Conservation (phyloP, 805 yeast species). For the Alloascoidea africana region DNA sequence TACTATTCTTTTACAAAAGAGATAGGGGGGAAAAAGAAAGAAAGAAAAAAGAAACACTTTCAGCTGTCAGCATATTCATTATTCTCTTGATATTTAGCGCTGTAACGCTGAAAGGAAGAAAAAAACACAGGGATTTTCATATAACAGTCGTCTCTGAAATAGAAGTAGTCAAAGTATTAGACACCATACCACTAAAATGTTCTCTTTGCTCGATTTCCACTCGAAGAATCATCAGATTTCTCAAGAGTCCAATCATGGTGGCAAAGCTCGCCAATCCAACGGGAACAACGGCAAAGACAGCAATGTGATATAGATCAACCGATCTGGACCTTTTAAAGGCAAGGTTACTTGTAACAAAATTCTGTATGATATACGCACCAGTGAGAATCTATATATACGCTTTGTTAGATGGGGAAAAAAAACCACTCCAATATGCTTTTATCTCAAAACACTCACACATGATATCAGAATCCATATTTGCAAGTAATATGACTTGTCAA, state of each 20-base stretch:
- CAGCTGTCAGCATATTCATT: no score
- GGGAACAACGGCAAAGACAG: constrained; percentile 96
- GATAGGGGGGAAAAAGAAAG: no score
- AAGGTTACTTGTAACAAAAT: constrained; percentile 62
- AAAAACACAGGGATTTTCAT: no score
- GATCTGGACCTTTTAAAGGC: constrained; percentile 37
- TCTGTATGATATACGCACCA: constrained; percentile 66
- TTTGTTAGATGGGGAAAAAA: background rate
- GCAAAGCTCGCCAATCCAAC: constrained; percentile 88
- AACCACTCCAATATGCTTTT: no score
- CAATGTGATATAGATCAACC: constrained; percentile 76
- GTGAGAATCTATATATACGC: constrained; percentile 29
- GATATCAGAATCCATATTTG: constrained; percentile 91
- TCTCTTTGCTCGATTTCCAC: constrained; percentile 30
- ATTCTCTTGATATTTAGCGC: no score
- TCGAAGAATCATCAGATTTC: constrained; percentile 63
- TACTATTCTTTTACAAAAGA: no score
- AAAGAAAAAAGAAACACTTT: no score
- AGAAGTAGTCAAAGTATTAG: no score
- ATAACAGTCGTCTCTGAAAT: no score
- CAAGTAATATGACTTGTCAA: constrained; percentile 55
- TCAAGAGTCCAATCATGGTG: constrained; percentile 73
- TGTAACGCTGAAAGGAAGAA: no score
- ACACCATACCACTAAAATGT: no score
- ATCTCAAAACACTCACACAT: constrained; percentile 28